phyloP scores from a whole-genome alignment of 2,329 filamentous ascomycete genomes.

The Beauveria brongniartii region DNA sequence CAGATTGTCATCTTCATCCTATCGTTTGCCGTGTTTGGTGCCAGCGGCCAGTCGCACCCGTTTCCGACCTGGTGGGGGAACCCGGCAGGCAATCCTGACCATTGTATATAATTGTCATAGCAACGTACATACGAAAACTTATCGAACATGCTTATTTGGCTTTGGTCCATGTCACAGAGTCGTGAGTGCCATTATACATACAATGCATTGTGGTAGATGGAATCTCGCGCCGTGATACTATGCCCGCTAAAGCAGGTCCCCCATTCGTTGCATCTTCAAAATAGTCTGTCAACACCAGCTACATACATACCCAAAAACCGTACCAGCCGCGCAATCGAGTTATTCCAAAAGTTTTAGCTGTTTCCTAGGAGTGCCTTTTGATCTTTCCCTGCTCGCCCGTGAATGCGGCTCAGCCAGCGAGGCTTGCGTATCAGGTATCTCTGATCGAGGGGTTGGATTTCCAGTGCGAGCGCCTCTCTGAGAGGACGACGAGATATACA shows the following conservation, averaged over 20 bases:
- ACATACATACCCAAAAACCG: neutral
- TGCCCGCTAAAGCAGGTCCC: too few relatives aligned
- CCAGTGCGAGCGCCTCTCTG: neutral
- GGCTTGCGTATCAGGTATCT: neutral
- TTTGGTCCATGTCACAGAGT: too few relatives aligned
- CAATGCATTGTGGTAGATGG: too few relatives aligned
- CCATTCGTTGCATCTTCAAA: too few relatives aligned
- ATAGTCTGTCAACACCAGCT: too few relatives aligned
- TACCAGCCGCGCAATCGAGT: neutral
- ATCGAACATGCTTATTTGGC: too few relatives aligned
- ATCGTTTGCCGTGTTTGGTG: constrained; percentile 19
- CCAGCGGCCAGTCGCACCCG: constrained; percentile 15
- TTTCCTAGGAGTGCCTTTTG: neutral
- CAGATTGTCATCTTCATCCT: constrained; percentile 22
- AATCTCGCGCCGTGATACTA: too few relatives aligned
- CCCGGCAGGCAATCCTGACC: constrained; percentile 14
- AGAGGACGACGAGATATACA: neutral
- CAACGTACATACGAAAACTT: too few relatives aligned
- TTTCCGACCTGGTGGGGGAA: constrained; percentile 18
- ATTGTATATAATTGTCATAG: constrained; percentile 8
- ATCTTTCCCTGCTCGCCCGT: neutral
- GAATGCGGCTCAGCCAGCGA: neutral
- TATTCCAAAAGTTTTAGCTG: neutral
- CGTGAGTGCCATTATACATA: too few relatives aligned
- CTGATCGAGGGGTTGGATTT: neutral